Conservation (phyloP, 768 basidiomycete genomes). For the Pulveroboletus sp. region DNA sequence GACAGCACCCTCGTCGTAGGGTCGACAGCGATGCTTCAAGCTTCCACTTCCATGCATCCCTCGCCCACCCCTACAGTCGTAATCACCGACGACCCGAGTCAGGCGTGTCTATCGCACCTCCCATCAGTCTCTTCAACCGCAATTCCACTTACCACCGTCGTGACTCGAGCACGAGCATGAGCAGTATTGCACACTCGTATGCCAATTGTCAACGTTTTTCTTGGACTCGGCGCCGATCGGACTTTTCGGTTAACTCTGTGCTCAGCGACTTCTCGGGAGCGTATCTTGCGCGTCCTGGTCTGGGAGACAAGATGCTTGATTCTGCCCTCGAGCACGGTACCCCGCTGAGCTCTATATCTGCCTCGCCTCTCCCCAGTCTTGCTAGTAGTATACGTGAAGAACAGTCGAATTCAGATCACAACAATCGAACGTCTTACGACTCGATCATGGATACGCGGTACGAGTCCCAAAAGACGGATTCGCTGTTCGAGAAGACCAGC, state of each 20-base stretch:
- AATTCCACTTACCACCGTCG: slow-evolving; percentile 50
- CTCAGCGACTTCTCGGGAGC: slow-evolving; percentile 57
- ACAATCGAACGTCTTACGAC: slow-evolving; percentile 47
- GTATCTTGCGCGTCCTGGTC: slow-evolving; percentile 61
- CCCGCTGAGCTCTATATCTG: slow-evolving; percentile 59
- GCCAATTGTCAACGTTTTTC: slow-evolving; percentile 52
- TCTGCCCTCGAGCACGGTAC: slow-evolving; percentile 47
- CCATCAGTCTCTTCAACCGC: slow-evolving; percentile 69
- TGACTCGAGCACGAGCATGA: slow-evolving; percentile 56
- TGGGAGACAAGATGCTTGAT: slow-evolving; percentile 88
- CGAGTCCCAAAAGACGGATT: slow-evolving; percentile 40
- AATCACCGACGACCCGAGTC: slow-evolving; percentile 64
- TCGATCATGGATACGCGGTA: slow-evolving; percentile 59
- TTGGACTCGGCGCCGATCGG: slow-evolving; percentile 55
- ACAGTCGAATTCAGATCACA: slow-evolving; percentile 15
- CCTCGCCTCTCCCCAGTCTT: slow-evolving; percentile 52
- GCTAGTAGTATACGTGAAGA: slow-evolving; percentile 16
- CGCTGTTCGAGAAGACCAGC: slow-evolving; percentile 60
- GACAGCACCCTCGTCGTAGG: slow-evolving; percentile 40
- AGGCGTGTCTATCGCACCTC: slow-evolving; percentile 55
- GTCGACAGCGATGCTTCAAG: slow-evolving; percentile 75
- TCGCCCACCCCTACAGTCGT: slow-evolving; percentile 35
- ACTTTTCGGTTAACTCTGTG: slow-evolving; percentile 60
- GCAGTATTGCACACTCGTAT: slow-evolving; percentile 54
- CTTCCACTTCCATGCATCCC: slow-evolving; percentile 55